Percentiles rank a stretch among this genome's conserved stretches.
Evolutionary conservation across 1,284 basidiomycete genomes (phyloP).

Genomic region (Naganishia cerealis): DNA sequence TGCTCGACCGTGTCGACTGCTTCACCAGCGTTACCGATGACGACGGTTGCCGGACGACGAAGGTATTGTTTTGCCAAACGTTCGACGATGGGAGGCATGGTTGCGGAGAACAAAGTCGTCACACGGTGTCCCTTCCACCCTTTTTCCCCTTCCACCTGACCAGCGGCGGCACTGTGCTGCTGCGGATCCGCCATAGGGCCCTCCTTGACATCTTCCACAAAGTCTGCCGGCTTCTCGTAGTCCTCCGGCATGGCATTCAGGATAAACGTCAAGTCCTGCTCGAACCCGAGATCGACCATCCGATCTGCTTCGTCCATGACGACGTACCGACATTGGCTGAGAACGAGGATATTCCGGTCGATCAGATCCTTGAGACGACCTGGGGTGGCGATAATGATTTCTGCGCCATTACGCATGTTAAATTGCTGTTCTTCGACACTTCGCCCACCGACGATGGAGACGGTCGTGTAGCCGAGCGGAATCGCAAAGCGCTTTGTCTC

Average conservation of each 20-base stretch:
- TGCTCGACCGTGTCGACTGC: constrained; percentile 98
- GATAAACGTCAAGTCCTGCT: constrained; percentile 90
- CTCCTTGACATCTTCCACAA: constrained; percentile 53
- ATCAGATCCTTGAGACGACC: constrained; percentile 96
- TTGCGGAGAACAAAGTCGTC: constrained; percentile 92
- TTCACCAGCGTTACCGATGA: constrained; percentile 94
- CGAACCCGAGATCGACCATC: constrained; percentile 97
- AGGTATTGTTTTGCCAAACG: constrained; percentile 91
- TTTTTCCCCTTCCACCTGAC: constrained; percentile 62
- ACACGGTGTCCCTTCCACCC: constrained; percentile 74
- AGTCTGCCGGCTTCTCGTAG: constrained; percentile 78
- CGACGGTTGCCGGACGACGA: constrained; percentile 86
- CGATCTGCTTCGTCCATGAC: constrained; percentile 99
- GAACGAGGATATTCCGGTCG: constrained; percentile 89
- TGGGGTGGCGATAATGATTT: constrained; percentile 97
- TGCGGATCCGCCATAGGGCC: constrained; percentile 30
- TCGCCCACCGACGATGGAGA: constrained; percentile 95
- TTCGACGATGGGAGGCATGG: constrained; percentile 96
- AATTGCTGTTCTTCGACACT: constrained; percentile 96
- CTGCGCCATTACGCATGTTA: constrained; percentile 89
- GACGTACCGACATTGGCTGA: constrained; percentile 94
- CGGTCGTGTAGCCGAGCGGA: constrained; percentile 83
- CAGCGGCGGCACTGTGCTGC: neutral
- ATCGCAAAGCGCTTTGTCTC: constrained; percentile 88
- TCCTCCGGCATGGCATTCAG: constrained; percentile 85